Percentiles rank a stretch among this genome's conserved stretches.
Evolutionary conservation across 1,139 yeast genomes (phyloP).

Genomic region (Kurtzmaniella quercitrusa): DNA sequence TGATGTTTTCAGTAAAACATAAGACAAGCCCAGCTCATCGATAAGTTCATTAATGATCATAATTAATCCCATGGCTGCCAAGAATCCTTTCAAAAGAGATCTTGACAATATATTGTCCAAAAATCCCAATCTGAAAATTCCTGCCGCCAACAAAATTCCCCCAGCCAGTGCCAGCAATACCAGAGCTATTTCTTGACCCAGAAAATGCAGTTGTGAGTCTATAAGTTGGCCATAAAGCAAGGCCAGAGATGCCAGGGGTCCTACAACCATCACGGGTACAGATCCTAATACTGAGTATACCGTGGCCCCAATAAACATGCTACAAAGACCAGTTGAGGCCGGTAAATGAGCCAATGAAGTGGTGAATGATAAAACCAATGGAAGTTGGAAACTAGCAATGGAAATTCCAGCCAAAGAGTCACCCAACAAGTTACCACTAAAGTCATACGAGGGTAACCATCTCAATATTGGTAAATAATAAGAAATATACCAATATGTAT

Average conservation of each 20-base stretch:
- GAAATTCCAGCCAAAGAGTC: slow-evolving; percentile 32
- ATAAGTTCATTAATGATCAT: slow-evolving; percentile 31
- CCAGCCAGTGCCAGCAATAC: slow-evolving; percentile 22
- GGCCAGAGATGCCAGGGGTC: slow-evolving; percentile 33
- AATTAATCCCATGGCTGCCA: slow-evolving; percentile 34
- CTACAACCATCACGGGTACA: slow-evolving; percentile 32
- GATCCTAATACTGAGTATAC: slow-evolving; percentile 29
- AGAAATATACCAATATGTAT: slow-evolving; percentile 16
- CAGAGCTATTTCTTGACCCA: slow-evolving; percentile 20
- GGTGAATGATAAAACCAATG: slow-evolving; percentile 33
- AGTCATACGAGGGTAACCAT: slow-evolving; percentile 28
- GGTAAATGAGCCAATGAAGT: slow-evolving; percentile 31
- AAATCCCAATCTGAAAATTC: slow-evolving; percentile 28
- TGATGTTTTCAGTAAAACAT: slow-evolving; percentile 10
- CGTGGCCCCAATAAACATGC: slow-evolving; percentile 25
- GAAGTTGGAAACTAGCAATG: slow-evolving; percentile 32
- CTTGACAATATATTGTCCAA: slow-evolving; percentile 29
- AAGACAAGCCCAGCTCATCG: slow-evolving; percentile 25
- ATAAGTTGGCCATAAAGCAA: slow-evolving; percentile 29
- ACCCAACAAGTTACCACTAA: slow-evolving; percentile 17
- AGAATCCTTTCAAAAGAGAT: slow-evolving; percentile 30
- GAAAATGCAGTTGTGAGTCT: slow-evolving; percentile 10
- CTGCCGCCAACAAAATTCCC: slow-evolving; percentile 25
- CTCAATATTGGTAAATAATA: slow-evolving; percentile 30
- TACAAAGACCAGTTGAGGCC: slow-evolving; percentile 28